Conservation (phyloP, 2,329 filamentous ascomycete species). For the Neonectria magnoliae region DNA sequence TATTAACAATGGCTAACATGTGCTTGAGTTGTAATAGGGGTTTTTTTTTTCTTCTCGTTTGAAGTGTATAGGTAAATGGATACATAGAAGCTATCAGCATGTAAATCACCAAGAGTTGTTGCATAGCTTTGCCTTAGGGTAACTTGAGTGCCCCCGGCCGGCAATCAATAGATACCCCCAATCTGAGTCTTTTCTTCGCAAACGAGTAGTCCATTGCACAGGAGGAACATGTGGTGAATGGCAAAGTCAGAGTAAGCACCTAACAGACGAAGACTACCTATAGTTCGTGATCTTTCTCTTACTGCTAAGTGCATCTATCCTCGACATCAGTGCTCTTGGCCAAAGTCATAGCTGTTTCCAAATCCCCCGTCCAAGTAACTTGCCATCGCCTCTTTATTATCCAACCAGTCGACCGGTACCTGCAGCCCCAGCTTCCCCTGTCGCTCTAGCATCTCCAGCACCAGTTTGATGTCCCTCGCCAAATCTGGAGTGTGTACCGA, state of each 20-base stretch:
- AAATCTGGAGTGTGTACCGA: constrained; percentile 62
- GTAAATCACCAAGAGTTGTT: not conserved
- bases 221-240: not conserved
- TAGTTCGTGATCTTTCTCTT: not conserved
- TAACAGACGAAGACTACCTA: no score
- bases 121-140: not conserved
- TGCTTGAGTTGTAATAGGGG: constrained; percentile 3
- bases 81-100: constrained; percentile 5
- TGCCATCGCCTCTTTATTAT: constrained; percentile 52
- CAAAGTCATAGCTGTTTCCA: constrained; percentile 71
- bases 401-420: constrained; percentile 61
- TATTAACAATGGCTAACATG: not conserved
- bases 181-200: not conserved
- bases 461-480: constrained; percentile 58
- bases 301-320: not conserved
- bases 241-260: no score
- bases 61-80: not conserved
- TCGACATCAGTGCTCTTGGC: constrained; percentile 51
- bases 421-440: constrained; percentile 53
- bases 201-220: not conserved
- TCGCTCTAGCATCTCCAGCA: constrained; percentile 56
- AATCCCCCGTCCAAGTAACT: constrained; percentile 66
- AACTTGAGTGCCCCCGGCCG: not conserved
- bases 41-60: not conserved
- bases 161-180: not conserved